phyloP scores from a whole-genome alignment of 352 stramenopile species.

The Globisporangium acanthophoron region DNA sequence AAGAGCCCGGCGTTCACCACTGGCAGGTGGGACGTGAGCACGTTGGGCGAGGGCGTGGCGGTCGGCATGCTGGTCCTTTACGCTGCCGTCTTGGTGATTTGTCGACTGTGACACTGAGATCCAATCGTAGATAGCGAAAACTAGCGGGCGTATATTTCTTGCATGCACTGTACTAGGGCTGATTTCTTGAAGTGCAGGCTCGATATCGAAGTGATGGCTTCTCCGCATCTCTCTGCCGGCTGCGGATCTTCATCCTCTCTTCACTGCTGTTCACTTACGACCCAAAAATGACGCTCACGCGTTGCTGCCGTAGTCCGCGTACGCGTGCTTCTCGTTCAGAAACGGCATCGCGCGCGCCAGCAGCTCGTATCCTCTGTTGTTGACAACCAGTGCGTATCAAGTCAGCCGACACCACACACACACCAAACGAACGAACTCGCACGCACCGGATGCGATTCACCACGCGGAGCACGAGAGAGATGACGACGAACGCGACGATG shows the following conservation, averaged over 20 bases:
- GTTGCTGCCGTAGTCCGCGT: constrained; percentile 40
- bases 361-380: constrained; percentile 8
- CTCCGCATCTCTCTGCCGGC: too few species aligned
- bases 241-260: too few species aligned
- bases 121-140: too few species aligned
- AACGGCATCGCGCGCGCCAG: constrained; percentile 29
- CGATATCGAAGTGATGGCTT: too few species aligned
- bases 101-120: not conserved
- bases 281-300: not conserved
- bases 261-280: not conserved
- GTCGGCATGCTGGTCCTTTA: not conserved
- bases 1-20: constrained; percentile 56
- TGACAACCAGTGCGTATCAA: not conserved
- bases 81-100: not conserved
- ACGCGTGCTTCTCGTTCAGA: constrained; percentile 28
- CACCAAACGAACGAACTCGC: not conserved
- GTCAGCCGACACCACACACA: not conserved
- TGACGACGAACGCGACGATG: constrained; percentile 55
- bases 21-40: constrained; percentile 20
- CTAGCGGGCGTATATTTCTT: not conserved
- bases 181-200: not conserved
- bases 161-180: not conserved
- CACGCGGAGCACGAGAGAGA: constrained; percentile 31
- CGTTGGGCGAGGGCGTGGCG: not conserved
- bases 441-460: constrained; percentile 30